Percentiles rank a stretch among this genome's conserved stretches.
Conservation (phyloP, 148 eudicot species). For the Nepenthes mirabilis region DNA sequence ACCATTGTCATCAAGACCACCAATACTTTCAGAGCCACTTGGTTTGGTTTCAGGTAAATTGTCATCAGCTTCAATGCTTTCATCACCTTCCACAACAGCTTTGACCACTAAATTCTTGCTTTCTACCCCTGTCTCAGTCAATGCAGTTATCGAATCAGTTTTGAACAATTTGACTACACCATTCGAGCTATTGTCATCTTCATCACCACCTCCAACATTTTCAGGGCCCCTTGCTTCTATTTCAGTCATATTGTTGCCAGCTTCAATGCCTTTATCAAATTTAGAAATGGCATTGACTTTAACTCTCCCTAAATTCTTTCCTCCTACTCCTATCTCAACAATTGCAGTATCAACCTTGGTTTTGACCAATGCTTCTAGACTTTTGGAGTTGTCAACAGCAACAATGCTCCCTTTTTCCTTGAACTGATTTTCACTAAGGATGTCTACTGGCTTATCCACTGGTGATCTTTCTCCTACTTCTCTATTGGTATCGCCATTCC, state of each 20-base stretch:
- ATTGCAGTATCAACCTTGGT: slow-evolving; percentile 4
- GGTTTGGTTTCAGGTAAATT: slow-evolving; percentile 1
- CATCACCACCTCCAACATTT: slow-evolving; percentile 2
- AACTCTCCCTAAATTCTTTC: slow-evolving; percentile 5
- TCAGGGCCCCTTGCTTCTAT: neutral
- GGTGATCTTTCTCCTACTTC: slow-evolving; percentile 10
- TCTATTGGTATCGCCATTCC: slow-evolving; percentile 19
- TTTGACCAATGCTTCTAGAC: slow-evolving; percentile 9
- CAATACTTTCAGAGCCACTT: neutral
- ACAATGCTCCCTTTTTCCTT: slow-evolving; percentile 24
- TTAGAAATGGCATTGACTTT: slow-evolving; percentile 4
- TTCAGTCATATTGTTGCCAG: slow-evolving; percentile 7
- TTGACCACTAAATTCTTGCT: neutral
- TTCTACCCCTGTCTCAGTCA: neutral
- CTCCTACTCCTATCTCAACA: slow-evolving; percentile 11
- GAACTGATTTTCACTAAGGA: slow-evolving; percentile 10
- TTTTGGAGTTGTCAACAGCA: slow-evolving; percentile 5
- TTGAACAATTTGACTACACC: neutral
- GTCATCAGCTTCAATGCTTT: slow-evolving; percentile 13
- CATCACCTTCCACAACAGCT: slow-evolving; percentile 1
- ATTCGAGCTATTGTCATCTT: neutral
- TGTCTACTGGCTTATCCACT: slow-evolving; percentile 2
- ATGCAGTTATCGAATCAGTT: neutral
- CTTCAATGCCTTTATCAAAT: slow-evolving; percentile 8
- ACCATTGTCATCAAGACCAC: neutral